Base-by-base conservation (phyloP, 106 monocot species). In the Xerophyta viscosa region DNA sequence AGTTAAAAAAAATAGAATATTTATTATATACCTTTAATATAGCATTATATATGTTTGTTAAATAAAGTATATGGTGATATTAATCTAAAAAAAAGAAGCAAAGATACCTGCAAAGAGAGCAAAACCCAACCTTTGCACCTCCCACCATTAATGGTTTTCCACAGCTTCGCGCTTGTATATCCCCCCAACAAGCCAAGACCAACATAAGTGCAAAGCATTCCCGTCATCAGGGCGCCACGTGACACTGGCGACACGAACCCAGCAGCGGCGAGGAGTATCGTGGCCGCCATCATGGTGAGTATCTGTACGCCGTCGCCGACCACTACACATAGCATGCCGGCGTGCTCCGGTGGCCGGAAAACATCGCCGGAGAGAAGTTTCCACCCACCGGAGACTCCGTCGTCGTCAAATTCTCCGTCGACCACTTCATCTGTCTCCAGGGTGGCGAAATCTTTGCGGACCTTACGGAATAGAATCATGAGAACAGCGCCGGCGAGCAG, bases 261-360 rank as follows among this genome's bases (percentile, higher is more conserved):
- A 47, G 23, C 23, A 10, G 47, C 47, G 1, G 47, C 47, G 3
- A 47, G 23, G 9, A 47, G 47, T 47, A 47, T 47, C n/a, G 47
- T 47, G 9, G 23, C 21, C 6, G 68, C 50, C 15, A 56, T 71
- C 81, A 81, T 81, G 3, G 75, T 76, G 10, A 81, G 70, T 19
- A 81, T 81, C 58, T 81, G 81, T 4, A 81, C 76, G 10, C 81
- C 81, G 31, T 81, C 81, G 15, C 81, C 81, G 0, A 81, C 67
- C 57, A 81, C 51, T 9, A 68, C 67, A 37, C 81, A 81, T 4
- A 81, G 76, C 24, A 81, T 43, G 26, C 60, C 33, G 0, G 81
- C 63, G 54, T 72, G 39, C 45, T 49, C 54, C 6, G 81, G 81
- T 9, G 71, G 63, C 7, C 81, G 31, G 49, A 81, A 81, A 1